Evolutionary conservation across 2,329 filamentous ascomycete species (phyloP), one percentile per base, ranked within the genome.

Genomic region (Cadophora gregata): DNA sequence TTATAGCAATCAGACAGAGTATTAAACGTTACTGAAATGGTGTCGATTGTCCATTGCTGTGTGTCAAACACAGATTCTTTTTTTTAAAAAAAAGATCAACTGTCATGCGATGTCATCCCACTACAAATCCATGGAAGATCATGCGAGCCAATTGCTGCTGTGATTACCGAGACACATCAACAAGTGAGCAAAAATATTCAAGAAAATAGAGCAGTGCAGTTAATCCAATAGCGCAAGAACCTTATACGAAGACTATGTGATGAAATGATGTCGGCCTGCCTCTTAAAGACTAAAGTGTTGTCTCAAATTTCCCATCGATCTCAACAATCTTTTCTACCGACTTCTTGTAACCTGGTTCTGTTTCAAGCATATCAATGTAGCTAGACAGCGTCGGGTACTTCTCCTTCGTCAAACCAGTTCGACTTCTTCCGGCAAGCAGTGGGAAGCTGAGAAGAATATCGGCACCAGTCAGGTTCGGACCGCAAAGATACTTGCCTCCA

Each of bases 381-480:
- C 75, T 80, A 10, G 73, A 77, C 59, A 86, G 69, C 69, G 79
- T 80, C 0, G 84, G 84, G 68, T 83, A 84, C 36, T 76, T 79
- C 19, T 77, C 77, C 67, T 79, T 77, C 1, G 78, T 81, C 33
- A 75, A 59, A 3, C 79, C 78, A 14, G 74, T 75, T 38, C 71
- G 66, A 48, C 72, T 71, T 31, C 77, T 75, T 1, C 78, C 82
- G 2, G 78, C 82, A 66, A 85, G 80, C 4, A 86, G 71, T 0
- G 81, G 83, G 71, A 84, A 86, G 59, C 80, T 81, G 75, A 86
- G 79, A 74, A 86, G 74, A 51, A 86, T 82, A 72, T 86, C 84
- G 5, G 82, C 84, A 14, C 79, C 82, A 0, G 83, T 84, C 29
- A 87, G 72, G 2, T 79, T 76, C 6, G 77, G 75, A 9, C 83